Base-by-base conservation (phyloP, 768 basidiomycete species). In the Lactifluus pinguis region DNA sequence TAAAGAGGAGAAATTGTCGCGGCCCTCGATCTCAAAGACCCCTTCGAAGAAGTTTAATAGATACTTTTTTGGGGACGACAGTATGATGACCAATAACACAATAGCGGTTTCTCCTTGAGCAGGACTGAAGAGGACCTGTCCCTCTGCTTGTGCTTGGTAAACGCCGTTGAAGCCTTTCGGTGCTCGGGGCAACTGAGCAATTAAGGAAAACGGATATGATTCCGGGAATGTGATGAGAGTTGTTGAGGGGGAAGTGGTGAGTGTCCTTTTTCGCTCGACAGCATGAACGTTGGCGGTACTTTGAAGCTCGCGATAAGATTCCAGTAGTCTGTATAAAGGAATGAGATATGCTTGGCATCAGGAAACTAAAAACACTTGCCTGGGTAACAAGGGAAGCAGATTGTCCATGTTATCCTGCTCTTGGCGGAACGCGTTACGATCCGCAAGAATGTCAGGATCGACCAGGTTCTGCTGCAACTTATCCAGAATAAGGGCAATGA, bases 371-470 rank as follows among this genome's bases (percentile, higher is more conserved):
- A 25, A 6, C n/a, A 69, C 80, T 53, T 67, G 89, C 93, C 86
- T 84, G 0, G 95, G 93, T 17, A 98, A 72, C 47, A 98, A 76
- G 13, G 87, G 82, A 32, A 98, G 73, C 38, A 95, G 75, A 68
- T 82, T 85, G 68, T 98, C 95, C 19, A 98, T 79, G 66, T 95
- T 97, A 67, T 95, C 92, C 69, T 95, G 89, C 70, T 98, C 95
- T 65, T 89, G 85, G 21, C 81, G 75, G 59, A 85, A 79, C 6
- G 83, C 74, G 57, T 77, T 76, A 25, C 82, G 81, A 68, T 93
- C 84, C 21, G 76, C 76, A 36, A 79, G 69, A 42, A 90, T 80
- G 8, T 76, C 73, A 3, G 89, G 86, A 38, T 84, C 80, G 32
- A 89, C 84, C 49, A 95, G 73, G 68, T 83, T 84, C 67, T 88